Conservation (phyloP, 108 stramenopile genomes). For the Pinguiococcus pyrenoidosus region DNA sequence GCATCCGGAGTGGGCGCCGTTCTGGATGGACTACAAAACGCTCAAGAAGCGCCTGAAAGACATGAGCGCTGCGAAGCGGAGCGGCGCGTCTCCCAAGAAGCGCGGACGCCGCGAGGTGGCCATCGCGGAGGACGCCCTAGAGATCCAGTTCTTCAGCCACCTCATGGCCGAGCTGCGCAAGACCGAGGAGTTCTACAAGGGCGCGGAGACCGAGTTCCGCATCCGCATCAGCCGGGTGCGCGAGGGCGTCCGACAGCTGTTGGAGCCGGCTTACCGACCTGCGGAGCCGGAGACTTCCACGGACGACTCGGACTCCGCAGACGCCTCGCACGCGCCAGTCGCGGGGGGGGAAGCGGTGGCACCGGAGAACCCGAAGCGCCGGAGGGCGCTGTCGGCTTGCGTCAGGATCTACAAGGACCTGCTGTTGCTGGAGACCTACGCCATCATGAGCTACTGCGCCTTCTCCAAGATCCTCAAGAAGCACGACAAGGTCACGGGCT, state of each 20-base stretch:
- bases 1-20: constrained; percentile 41
- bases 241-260: constrained; percentile 39
- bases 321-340: constrained; percentile 23
- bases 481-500: constrained; percentile 91
- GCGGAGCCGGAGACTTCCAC: no score
- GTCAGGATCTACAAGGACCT: constrained; percentile 84
- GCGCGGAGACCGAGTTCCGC: constrained; percentile 50
- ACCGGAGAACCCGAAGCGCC: constrained; percentile 47
- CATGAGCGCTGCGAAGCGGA: background rate
- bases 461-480: constrained; percentile 96
- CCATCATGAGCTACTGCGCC: constrained; percentile 94
- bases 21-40: constrained; percentile 46
- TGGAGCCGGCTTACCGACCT: no score
- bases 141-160: constrained; percentile 75
- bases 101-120: constrained; percentile 1
- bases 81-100: background rate
- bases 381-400: constrained; percentile 68
- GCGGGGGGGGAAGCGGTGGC: background rate
- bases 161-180: constrained; percentile 73
- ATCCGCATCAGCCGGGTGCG: constrained; percentile 67
- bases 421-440: constrained; percentile 85
- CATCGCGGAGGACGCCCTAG: constrained; percentile 42
- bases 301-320: no score
- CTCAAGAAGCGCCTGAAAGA: constrained; percentile 68
- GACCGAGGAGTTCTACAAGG: constrained; percentile 67